These are phyloP conservation scores for Tranzscheliella williamsii DNA, from an alignment of 1,284 basidiomycete genomes.

Conservation along the genomic window DNA sequence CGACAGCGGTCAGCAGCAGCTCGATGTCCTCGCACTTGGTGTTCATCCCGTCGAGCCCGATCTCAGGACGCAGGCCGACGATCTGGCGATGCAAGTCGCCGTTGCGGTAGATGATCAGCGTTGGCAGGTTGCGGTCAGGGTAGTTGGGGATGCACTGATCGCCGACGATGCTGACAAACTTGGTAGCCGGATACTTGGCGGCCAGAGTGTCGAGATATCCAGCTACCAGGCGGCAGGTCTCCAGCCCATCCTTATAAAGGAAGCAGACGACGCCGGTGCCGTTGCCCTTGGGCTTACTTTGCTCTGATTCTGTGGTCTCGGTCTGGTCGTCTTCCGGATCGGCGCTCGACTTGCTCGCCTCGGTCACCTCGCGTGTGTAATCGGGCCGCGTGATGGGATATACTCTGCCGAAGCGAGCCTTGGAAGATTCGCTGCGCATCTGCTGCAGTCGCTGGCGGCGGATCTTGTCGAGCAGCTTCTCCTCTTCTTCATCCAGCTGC, in stretches of 20 bases:
- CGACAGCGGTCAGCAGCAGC: slow-evolving; percentile 53
- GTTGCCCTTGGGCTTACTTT: slow-evolving; percentile 42
- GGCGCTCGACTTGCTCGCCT: slow-evolving; percentile 76
- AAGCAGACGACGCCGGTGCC: slow-evolving; percentile 87
- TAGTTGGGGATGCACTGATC: slow-evolving; percentile 93
- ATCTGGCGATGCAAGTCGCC: slow-evolving; percentile 87
- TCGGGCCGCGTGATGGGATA: slow-evolving; percentile 87
- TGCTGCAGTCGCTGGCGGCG: slow-evolving; percentile 72
- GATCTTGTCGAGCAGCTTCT: slow-evolving; percentile 74
- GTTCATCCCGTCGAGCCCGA: slow-evolving; percentile 67
- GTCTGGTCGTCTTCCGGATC: slow-evolving; percentile 55
- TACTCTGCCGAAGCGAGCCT: slow-evolving; percentile 79
- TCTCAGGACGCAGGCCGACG: slow-evolving; percentile 73
- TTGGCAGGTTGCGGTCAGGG: slow-evolving; percentile 87
- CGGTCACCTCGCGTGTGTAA: slow-evolving; percentile 92
- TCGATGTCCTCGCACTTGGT: slow-evolving; percentile 71
- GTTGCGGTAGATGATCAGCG: slow-evolving; percentile 86
- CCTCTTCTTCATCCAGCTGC: slow-evolving; percentile 69
- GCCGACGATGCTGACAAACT: slow-evolving; percentile 93
- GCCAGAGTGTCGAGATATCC: slow-evolving; percentile 76
- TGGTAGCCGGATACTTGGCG: slow-evolving; percentile 80
- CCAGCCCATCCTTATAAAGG: slow-evolving; percentile 80
- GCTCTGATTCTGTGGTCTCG: slow-evolving; percentile 59
- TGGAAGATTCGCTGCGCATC: slow-evolving; percentile 69
- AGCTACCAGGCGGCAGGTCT: slow-evolving; percentile 72